Percentiles rank a stretch among this genome's conserved stretches.
phyloP scores from a whole-genome alignment of 179 eudicot genomes.

The Beta corolliflora region DNA sequence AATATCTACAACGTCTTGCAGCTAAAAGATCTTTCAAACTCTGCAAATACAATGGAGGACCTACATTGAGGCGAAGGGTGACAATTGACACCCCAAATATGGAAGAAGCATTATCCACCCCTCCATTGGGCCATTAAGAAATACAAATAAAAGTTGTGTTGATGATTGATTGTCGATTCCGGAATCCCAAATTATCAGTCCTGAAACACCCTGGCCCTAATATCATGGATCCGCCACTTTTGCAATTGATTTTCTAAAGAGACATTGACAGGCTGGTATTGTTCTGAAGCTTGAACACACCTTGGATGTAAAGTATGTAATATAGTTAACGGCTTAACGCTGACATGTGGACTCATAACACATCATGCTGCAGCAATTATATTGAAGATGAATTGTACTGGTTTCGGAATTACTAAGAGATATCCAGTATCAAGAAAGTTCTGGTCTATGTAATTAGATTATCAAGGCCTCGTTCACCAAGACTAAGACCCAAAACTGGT shows the following conservation, averaged over 20 bases:
- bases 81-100: too few relatives aligned
- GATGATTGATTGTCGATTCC: too few relatives aligned
- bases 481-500: neutral
- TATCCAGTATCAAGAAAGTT: conserved; percentile 11
- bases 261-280: too few relatives aligned
- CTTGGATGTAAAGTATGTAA: neutral
- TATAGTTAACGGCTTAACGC: neutral
- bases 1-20: neutral
- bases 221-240: too few relatives aligned
- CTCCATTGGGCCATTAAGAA: too few relatives aligned
- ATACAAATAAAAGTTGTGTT: too few relatives aligned
- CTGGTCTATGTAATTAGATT: neutral
- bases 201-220: too few relatives aligned
- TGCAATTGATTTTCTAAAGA: too few relatives aligned
- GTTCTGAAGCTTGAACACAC: neutral
- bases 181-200: too few relatives aligned
- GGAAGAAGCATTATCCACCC: too few relatives aligned
- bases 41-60: neutral
- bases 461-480: neutral
- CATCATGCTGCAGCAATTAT: neutral
- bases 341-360: conserved; percentile 9
- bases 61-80: too few relatives aligned
- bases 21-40: conserved; percentile 5
- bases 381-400: neutral
- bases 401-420: neutral